Conservation (phyloP, 225 moss, liverwort and hornwort genomes). For the Takakia lepidozioides region DNA sequence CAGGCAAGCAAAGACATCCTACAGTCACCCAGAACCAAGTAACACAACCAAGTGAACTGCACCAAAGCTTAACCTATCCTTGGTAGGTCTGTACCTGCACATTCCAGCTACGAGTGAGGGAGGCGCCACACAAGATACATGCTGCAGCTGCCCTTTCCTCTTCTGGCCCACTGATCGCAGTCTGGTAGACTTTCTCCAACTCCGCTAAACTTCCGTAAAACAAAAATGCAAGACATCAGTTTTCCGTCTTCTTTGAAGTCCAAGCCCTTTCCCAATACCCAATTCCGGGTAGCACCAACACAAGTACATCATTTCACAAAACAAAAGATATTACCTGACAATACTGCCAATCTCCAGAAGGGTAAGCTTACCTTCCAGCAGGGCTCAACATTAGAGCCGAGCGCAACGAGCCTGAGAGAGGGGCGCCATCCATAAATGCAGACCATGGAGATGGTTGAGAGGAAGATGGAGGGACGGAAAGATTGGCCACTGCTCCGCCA, state of each 20-base stretch:
- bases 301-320: no score
- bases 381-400: slow-evolving; percentile 54
- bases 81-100: slow-evolving; percentile 95
- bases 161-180: slow-evolving; percentile 72
- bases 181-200: slow-evolving; percentile 74
- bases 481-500: slow-evolving; percentile 35
- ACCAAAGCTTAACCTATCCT: no score
- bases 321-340: no score
- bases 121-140: slow-evolving; percentile 86
- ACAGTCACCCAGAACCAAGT: no score
- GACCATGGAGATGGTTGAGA: slow-evolving; percentile 75
- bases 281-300: no score
- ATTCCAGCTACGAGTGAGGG: slow-evolving; percentile 81
- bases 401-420: slow-evolving; percentile 51
- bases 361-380: slow-evolving; percentile 69
- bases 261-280: no score
- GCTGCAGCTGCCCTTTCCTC: slow-evolving; percentile 87
- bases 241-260: neutral
- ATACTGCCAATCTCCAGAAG: no score
- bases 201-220: slow-evolving; percentile 64
- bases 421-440: slow-evolving; percentile 86
- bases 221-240: neutral
- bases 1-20: no score
- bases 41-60: no score
- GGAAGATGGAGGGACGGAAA: slow-evolving; percentile 27